Evolutionary conservation across 106 monocot species (phyloP), one percentile per base, ranked within the genome.

Genomic region (Acorus calamus): DNA sequence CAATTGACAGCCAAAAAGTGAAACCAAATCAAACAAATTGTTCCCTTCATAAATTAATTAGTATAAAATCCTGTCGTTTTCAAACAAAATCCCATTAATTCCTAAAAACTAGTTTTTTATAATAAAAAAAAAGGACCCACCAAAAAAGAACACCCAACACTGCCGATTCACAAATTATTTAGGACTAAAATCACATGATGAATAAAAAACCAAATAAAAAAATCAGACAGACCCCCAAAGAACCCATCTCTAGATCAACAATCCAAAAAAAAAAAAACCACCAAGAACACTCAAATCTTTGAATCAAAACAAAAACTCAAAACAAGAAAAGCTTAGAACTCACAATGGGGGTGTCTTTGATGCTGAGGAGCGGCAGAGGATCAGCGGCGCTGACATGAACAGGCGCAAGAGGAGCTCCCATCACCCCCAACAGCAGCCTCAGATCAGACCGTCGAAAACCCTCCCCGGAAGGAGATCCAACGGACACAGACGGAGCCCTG

Each of bases 271-370:
- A n/a, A n/a, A n/a, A 7, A 1, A 7, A 5, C 51, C 51, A 51
- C 51, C 51, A 51, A 51, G 51, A 51, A 7, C 9, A 9, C 5
- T 7, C 9, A 51, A 9, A 51, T 7, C 5, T 9, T 7, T 9
- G 9, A 5, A 51, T 7, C 51, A 51, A 5, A 51, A 51, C 51
- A 51, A 51, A 51, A 51, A 51, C 5, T 51, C 51, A 51, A 7
- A 9, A 51, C 5, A 51, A 51, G 9, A 51, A 9, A 51, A 51
- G 51, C 5, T 9, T 51, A 51, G 51, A 51, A 51, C 79, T 84
- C 50, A 89, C 89, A 63, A 82, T 84, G 71, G 89, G 84, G 5
- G 89, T 82, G 56, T 89, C 85, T 44, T 89, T 89, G 65, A 89
- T 80, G 80, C 89, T 89, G 14, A 89, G 85, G 49, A 77, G 84